These are phyloP conservation scores for Margaritispora aquatica DNA, from an alignment of 495 filamentous ascomycete genomes.

Conservation along the genomic window DNA sequence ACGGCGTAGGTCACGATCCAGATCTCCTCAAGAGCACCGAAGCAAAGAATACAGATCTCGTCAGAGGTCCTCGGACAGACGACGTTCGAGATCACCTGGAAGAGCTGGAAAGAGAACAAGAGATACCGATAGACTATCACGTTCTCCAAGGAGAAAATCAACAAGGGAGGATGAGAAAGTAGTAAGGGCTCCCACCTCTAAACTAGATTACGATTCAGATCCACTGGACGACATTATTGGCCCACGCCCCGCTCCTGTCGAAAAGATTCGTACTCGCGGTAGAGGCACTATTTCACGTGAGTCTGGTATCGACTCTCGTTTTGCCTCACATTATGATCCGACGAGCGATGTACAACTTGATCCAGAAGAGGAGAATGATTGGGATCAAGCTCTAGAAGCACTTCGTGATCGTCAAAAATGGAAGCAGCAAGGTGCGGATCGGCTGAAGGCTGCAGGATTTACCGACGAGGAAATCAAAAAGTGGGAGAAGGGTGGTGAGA, in stretches of 20 bases:
- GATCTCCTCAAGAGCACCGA: slow-evolving; percentile 14
- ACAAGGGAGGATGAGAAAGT: not conserved
- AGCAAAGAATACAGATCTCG: slow-evolving; percentile 25
- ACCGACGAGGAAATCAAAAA: slow-evolving; percentile 67
- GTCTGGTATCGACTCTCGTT: slow-evolving; percentile 77
- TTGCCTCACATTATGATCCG: slow-evolving; percentile 73
- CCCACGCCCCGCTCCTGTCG: slow-evolving; percentile 55
- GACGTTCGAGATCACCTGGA: slow-evolving; percentile 13
- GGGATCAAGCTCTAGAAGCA: slow-evolving; percentile 78
- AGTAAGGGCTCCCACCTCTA: not conserved
- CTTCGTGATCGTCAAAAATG: slow-evolving; percentile 76
- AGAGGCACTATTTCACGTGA: slow-evolving; percentile 52
- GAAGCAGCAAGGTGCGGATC: slow-evolving; percentile 71
- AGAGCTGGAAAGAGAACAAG: slow-evolving; percentile 1
- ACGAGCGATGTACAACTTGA: slow-evolving; percentile 57
- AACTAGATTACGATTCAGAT: slow-evolving; percentile 53
- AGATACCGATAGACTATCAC: not conserved
- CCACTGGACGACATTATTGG: slow-evolving; percentile 76
- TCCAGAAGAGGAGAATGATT: slow-evolving; percentile 58
- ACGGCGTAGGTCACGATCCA: slow-evolving; percentile 20
- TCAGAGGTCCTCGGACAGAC: slow-evolving; percentile 25
- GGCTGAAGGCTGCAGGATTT: slow-evolving; percentile 74
- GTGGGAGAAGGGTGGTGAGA: slow-evolving; percentile 66
- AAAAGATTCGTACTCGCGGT: slow-evolving; percentile 59
- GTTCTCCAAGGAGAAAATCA: slow-evolving; percentile 3